phyloP scores from a whole-genome alignment of 306 rosid species.

The Cyclanthera cordifolia region DNA sequence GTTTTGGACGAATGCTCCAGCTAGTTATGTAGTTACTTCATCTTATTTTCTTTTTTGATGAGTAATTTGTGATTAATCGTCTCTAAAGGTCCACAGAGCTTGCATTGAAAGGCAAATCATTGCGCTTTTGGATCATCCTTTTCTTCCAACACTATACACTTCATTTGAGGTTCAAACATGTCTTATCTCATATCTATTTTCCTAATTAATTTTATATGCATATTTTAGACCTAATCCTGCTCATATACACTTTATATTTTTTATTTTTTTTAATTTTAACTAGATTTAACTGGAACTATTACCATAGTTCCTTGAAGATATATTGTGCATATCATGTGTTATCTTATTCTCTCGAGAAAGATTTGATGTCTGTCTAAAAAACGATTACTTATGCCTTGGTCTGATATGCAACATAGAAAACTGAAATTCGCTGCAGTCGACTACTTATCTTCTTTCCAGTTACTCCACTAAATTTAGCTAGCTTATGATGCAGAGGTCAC shows the following conservation, averaged over 20 bases:
- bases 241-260: too few relatives aligned
- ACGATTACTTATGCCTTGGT: not conserved
- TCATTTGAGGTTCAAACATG: slow-evolving; percentile 64
- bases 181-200: not conserved
- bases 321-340: not conserved
- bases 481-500: not conserved
- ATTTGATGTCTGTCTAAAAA: not conserved
- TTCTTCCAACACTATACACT: slow-evolving; percentile 82
- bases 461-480: not conserved
- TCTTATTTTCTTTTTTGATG: not conserved
- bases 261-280: not conserved
- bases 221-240: not conserved
- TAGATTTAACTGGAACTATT: not conserved
- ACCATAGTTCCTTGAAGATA: not conserved
- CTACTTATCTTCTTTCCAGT: not conserved
- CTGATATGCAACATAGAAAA: not conserved
- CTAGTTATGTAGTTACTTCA: not conserved
- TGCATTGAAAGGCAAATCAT: slow-evolving; percentile 87
- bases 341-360: not conserved
- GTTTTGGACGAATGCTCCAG: not conserved
- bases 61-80: slow-evolving; percentile 15
- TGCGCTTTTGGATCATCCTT: slow-evolving; percentile 88
- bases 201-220: not conserved
- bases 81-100: slow-evolving; percentile 83
- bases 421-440: not conserved